Conservation (phyloP, 2,329 filamentous ascomycete species). For the Paraphoma sp. region DNA sequence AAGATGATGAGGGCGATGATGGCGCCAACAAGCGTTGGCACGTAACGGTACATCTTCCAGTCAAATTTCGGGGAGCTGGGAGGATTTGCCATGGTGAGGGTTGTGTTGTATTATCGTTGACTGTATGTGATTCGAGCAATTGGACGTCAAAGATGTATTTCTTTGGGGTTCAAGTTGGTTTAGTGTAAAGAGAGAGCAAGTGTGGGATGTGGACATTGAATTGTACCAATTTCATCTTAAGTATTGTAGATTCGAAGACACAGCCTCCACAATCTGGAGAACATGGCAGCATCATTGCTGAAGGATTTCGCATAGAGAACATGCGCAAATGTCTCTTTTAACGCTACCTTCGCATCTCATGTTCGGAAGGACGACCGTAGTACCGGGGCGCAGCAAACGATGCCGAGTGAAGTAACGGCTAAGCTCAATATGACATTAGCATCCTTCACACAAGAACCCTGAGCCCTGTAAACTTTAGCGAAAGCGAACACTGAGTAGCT, state of each 20-base stretch:
- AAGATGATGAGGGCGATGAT: slow-evolving; percentile 34
- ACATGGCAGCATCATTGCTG: background rate
- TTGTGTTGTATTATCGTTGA: too few species aligned
- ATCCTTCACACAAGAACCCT: too few species aligned
- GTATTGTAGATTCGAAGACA: background rate
- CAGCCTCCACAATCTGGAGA: background rate
- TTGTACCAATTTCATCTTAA: background rate
- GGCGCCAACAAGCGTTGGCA: slow-evolving; percentile 33
- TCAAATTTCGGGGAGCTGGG: slow-evolving; percentile 29
- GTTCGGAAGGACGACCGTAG: background rate
- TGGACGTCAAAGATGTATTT: background rate
- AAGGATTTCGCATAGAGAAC: too few species aligned
- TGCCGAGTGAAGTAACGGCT: too few species aligned
- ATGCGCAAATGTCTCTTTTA: background rate
- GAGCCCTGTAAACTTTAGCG: too few species aligned
- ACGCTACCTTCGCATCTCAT: background rate
- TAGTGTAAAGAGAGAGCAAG: too few species aligned
- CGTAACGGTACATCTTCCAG: slow-evolving; percentile 45
- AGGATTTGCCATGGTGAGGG: slow-evolving; percentile 28
- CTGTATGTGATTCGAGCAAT: too few species aligned
- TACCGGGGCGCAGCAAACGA: too few species aligned
- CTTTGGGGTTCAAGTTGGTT: background rate
- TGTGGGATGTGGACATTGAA: background rate
- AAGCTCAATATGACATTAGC: too few species aligned
- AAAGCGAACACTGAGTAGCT: too few species aligned